Percentiles rank a stretch among this genome's conserved stretches.
Conservation (phyloP, 768 basidiomycete genomes). For the Daedalea quercina region DNA sequence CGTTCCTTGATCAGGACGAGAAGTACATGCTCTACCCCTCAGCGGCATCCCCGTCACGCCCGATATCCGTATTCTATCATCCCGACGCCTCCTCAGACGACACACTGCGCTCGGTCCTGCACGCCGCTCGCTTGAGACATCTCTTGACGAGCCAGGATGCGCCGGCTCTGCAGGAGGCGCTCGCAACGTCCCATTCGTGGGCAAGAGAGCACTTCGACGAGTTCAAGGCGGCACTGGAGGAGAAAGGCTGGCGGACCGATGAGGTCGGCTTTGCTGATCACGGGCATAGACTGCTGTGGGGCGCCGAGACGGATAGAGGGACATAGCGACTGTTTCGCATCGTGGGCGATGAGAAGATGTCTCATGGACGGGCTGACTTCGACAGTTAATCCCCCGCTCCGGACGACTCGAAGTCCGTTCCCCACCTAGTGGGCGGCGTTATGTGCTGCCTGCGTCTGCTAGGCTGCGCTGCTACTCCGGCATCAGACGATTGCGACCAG, state of each 20-base stretch:
- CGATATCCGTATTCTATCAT: constrained; percentile 16
- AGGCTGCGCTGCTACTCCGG: no score
- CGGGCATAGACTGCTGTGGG: constrained; percentile 16
- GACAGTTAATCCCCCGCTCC: no score
- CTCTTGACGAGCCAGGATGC: not conserved
- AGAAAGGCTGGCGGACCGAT: constrained; percentile 20
- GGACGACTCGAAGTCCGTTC: no score
- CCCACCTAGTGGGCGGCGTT: no score
- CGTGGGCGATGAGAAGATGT: no score
- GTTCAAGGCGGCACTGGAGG: constrained; percentile 14
- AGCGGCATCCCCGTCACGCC: constrained; percentile 1
- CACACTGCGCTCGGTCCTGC: constrained; percentile 18
- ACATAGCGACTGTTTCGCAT: not conserved
- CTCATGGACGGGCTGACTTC: no score
- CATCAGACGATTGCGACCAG: no score
- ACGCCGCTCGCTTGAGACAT: constrained; percentile 14
- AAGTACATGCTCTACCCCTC: constrained; percentile 19
- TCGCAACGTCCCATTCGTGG: constrained; percentile 11
- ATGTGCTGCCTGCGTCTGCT: no score
- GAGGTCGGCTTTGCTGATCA: constrained; percentile 22
- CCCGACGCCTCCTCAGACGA: constrained; percentile 19
- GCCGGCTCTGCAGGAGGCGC: constrained; percentile 1
- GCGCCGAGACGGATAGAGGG: not conserved
- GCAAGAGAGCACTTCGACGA: constrained; percentile 9
- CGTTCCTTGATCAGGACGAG: constrained; percentile 9